These are phyloP conservation scores for Fagopyrum esculentum DNA, from an alignment of 148 eudicot species.

Conservation along the genomic window DNA sequence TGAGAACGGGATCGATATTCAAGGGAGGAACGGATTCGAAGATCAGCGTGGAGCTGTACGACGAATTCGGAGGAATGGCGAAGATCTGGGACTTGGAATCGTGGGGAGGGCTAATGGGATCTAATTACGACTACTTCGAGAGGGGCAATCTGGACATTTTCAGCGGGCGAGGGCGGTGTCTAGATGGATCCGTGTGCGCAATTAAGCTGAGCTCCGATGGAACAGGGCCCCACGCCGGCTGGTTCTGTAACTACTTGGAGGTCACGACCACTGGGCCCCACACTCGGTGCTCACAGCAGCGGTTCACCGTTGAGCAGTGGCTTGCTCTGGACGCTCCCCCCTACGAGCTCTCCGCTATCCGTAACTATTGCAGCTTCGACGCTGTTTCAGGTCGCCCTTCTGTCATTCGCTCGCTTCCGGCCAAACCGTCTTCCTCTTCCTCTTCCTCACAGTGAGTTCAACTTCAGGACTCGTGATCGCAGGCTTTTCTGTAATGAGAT, in stretches of 20 bases:
- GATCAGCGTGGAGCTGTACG: conserved; percentile 53
- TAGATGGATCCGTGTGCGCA: conserved; percentile 45
- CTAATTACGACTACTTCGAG: conserved; percentile 71
- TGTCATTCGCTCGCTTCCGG: background rate
- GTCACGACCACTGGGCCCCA: conserved; percentile 58
- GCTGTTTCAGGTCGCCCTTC: background rate
- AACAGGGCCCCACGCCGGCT: conserved; percentile 50
- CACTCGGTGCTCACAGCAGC: conserved; percentile 27
- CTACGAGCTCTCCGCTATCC: conserved; percentile 38
- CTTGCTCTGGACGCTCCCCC: conserved; percentile 46
- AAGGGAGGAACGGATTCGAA: conserved; percentile 83
- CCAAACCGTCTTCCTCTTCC: background rate
- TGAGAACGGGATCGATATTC: conserved; percentile 64
- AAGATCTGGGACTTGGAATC: conserved; percentile 43
- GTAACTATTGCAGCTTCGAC: conserved; percentile 28
- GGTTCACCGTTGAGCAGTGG: conserved; percentile 69
- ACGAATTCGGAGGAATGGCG: conserved; percentile 33
- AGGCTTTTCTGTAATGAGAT: too few relatives aligned
- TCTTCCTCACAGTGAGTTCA: background rate
- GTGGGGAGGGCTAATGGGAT: conserved; percentile 91
- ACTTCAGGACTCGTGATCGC: too few relatives aligned
- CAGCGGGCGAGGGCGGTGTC: conserved; percentile 66
- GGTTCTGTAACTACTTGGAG: conserved; percentile 76
- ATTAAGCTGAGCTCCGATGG: conserved; percentile 70
- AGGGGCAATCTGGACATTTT: conserved; percentile 74